Evolutionary conservation across 768 basidiomycete species (phyloP), one percentile per base, ranked within the genome.

Genomic region (Chiua virens): DNA sequence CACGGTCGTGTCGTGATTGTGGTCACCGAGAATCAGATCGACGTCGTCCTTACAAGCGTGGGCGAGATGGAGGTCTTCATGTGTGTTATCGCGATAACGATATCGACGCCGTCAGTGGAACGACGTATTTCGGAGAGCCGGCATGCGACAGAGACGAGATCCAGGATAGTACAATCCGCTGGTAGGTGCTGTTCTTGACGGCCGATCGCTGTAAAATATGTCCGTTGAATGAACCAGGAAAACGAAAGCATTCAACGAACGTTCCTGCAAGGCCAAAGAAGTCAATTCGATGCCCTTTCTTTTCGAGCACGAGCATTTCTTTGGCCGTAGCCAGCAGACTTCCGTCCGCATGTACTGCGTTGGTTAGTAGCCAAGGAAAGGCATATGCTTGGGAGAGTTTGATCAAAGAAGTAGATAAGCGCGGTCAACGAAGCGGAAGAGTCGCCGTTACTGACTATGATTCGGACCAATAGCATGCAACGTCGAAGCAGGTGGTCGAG

Each of bases 401-500:
- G 38, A 45, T 34, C 5, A 46, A 44, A 22, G 38, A n/a, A n/a
- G n/a, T n/a, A n/a, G n/a, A n/a, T n/a, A n/a, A n/a, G n/a, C n/a
- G n/a, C n/a, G n/a, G n/a, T 34, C 34, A 18, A 21, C 22, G 6
- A 17, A 45, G 14, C 14, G 17, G 14, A 2, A 18, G 30, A 13
- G 20, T 4, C 9, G 15, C 2, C 15, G 4, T 22, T 15, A 13
- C 37, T 27, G 11, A 52, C 58, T 43, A 8, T 54, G 55, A 21
- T 54, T 54, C 36, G n/a, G n/a, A n/a, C n/a, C 48, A 32, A 34
- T 52, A 37, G 20, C 45, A 49, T 9, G 48, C 41, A 32, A 52
- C 50, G 21, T 61, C 50, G 15, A 49, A 57, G 41, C 25, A 63
- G 44, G 22, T 47, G 49, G 25, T 49, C 53, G 28, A 57, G 46